Conservation (phyloP, 805 yeast species). For the Wickerhamomyces silvicola region DNA sequence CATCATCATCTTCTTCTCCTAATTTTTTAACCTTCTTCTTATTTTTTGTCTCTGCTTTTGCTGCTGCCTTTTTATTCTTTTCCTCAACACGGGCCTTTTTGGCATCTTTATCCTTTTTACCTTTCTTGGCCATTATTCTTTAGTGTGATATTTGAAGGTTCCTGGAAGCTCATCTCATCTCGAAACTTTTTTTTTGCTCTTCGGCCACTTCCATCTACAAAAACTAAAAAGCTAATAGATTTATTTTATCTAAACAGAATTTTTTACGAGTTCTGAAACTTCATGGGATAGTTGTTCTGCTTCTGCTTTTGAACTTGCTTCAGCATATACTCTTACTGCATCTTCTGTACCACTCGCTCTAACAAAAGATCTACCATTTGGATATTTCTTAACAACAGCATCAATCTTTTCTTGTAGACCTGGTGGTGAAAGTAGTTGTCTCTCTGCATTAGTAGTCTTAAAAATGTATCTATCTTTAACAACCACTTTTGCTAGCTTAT, state of each 20-base stretch:
- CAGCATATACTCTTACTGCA: conserved; percentile 94
- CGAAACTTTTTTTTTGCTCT: background rate
- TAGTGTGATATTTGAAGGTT: too few relatives aligned
- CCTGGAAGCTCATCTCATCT: background rate
- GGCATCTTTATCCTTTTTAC: conserved; percentile 82
- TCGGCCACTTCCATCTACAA: background rate
- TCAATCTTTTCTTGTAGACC: conserved; percentile 78
- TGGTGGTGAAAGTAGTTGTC: conserved; percentile 66
- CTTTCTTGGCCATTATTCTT: conserved; percentile 82
- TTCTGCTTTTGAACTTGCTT: conserved; percentile 52
- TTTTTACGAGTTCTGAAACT: conserved; percentile 33
- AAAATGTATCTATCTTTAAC: conserved; percentile 79
- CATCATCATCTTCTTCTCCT: conserved; percentile 81
- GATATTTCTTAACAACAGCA: conserved; percentile 45
- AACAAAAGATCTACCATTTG: conserved; percentile 79
- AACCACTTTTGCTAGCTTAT: conserved; percentile 69
- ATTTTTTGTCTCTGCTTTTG: conserved; percentile 67
- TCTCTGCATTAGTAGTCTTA: conserved; percentile 86
- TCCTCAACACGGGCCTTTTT: conserved; percentile 84
- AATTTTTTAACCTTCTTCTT: conserved; percentile 70
- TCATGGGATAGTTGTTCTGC: conserved; percentile 39
- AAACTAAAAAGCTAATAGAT: background rate
- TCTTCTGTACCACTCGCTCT: conserved; percentile 98
- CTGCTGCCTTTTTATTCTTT: conserved; percentile 67
- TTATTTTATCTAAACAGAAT: conserved; percentile 4